These are phyloP conservation scores for Aspergillus sclerotiicarbonarius DNA, from an alignment of 495 filamentous ascomycete species.

Conservation along the genomic window DNA sequence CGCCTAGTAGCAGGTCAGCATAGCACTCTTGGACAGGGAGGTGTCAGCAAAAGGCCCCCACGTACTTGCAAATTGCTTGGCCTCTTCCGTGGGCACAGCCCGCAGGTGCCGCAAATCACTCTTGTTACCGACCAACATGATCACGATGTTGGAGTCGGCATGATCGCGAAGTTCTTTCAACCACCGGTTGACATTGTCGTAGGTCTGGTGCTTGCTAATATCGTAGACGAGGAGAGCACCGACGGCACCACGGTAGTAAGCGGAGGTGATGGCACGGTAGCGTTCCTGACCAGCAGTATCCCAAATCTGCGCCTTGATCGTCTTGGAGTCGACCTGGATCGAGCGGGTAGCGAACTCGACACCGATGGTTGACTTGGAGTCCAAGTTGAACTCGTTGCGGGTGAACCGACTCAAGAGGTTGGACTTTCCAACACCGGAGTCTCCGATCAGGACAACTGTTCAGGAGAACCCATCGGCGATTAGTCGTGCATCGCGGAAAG, in stretches of 20 bases:
- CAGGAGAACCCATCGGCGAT: constrained; percentile 20
- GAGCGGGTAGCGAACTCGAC: constrained; percentile 98
- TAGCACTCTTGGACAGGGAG: not conserved
- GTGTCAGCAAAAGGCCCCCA: constrained; percentile 9
- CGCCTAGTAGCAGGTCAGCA: constrained; percentile 54
- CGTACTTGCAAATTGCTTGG: constrained; percentile 96
- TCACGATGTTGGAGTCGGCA: constrained; percentile 98
- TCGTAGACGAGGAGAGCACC: constrained; percentile 98
- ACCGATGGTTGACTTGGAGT: constrained; percentile 99
- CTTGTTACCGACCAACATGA: constrained; percentile 99
- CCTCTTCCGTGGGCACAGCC: constrained; percentile 97
- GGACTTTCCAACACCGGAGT: constrained; percentile 99
- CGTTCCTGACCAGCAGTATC: constrained; percentile 99
- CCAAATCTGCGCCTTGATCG: constrained; percentile 99
- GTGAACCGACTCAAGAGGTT: constrained; percentile 99
- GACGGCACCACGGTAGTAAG: constrained; percentile 97
- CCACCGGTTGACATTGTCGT: constrained; percentile 98
- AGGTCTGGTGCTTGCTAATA: constrained; percentile 98
- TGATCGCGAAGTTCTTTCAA: constrained; percentile 98
- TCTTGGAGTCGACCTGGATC: constrained; percentile 99
- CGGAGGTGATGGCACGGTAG: constrained; percentile 97
- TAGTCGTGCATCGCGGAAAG: constrained; percentile 13
- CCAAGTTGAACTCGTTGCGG: constrained; percentile 99
- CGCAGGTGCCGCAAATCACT: constrained; percentile 98
- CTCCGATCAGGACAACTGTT: constrained; percentile 95